These are phyloP conservation scores for Suillus placidus DNA, from an alignment of 768 basidiomycete species.

Conservation along the genomic window DNA sequence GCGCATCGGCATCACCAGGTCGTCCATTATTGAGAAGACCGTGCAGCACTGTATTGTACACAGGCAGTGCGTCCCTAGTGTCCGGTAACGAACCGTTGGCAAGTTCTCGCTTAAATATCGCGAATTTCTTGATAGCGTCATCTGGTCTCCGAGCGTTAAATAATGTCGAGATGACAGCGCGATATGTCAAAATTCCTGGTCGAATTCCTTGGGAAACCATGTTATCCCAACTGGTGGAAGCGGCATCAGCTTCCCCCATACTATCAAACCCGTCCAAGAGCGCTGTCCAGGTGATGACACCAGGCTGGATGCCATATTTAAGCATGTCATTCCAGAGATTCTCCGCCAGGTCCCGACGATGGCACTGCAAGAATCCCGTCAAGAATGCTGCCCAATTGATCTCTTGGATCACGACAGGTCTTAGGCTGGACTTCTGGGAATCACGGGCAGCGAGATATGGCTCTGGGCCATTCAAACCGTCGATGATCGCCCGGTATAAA, in stretches of 20 bases:
- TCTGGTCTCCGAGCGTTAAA: conserved; percentile 53
- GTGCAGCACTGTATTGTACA: conserved; percentile 78
- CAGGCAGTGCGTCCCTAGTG: conserved; percentile 38
- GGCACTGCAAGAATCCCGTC: conserved; percentile 59
- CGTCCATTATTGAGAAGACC: conserved; percentile 57
- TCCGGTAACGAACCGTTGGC: conserved; percentile 23
- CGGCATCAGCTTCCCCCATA: conserved; percentile 51
- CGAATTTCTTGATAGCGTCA: conserved; percentile 56
- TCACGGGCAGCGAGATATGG: conserved; percentile 56
- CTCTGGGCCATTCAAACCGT: conserved; percentile 52
- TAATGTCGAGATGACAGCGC: conserved; percentile 66
- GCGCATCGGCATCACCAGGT: conserved; percentile 40
- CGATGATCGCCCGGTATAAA: conserved; percentile 54
- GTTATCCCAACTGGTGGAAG: conserved; percentile 61
- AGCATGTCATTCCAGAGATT: conserved; percentile 71
- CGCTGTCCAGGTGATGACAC: conserved; percentile 67
- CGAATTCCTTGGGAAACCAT: conserved; percentile 59
- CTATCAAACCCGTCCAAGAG: conserved; percentile 65
- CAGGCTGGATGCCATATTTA: conserved; percentile 50
- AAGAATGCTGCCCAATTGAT: conserved; percentile 68
- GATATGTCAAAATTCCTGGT: conserved; percentile 67
- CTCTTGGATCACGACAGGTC: conserved; percentile 55
- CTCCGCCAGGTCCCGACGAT: conserved; percentile 58
- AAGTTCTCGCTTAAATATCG: conserved; percentile 45
- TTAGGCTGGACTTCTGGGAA: conserved; percentile 38